Evolutionary conservation across 352 stramenopile genomes (phyloP), one percentile per base, ranked within the genome.

Genomic region (Globisporangium cystogenes): DNA sequence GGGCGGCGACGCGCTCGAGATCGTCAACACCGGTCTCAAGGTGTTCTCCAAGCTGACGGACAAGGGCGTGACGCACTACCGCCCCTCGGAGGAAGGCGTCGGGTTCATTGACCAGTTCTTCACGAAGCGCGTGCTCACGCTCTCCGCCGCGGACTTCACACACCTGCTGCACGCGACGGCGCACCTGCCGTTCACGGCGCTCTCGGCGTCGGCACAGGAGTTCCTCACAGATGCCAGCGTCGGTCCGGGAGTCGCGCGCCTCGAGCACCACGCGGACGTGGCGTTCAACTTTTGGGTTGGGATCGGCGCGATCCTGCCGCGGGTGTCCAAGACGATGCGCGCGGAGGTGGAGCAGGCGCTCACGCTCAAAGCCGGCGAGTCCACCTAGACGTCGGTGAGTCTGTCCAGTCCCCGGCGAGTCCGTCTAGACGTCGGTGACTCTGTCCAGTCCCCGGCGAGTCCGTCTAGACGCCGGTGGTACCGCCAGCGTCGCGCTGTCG

Each of bases 21-120:
- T 97, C 55, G 82, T 97, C n/a, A 95, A 97, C 62, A 96, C 87
- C 43, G 90, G 90, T 6, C 80, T 97, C 50, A 92, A 93, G 56
- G 78, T 95, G 4, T 96, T 97, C 52, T 81, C 82, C 15, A 96
- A 95, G 48, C 63, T 83, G 31, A 82, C 68, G 2, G 74, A 88
- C 27, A 59, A 67, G 20, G 73, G 75, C 3, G 72, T 90, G 47
- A 76, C 76, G 12, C 89, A 82, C 53, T 97, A 96, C 58, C 87
- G 90, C 3, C 72, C 90, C 1, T 91, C 80, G 0, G 84, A 96
- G 51, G 90, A 97, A 44, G 87, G 76, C 26, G 68, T 97, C 15
- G 74, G 70, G 6, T 80, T 96, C 47, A 78, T 97, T 23, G 77
- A 94, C n/a, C 60, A 69, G 31, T 96, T 86, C 59, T 92, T 97